These are phyloP conservation scores for Magnolia sinica DNA, from an alignment of 164 flowering plant genomes.

Conservation along the genomic window DNA sequence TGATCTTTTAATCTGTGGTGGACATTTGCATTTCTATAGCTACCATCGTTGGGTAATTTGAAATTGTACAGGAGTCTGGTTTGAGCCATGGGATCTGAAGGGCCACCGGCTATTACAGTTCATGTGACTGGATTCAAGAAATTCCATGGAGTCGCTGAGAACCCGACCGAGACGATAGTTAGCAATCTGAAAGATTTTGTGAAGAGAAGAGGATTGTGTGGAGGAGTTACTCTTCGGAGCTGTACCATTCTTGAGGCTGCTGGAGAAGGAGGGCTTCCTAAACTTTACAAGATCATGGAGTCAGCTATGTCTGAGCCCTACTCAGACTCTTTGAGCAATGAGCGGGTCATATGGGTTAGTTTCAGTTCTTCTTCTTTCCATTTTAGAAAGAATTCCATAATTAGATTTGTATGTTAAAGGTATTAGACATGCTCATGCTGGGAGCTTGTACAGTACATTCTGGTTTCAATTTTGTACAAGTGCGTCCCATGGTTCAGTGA, in stretches of 20 bases:
- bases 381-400: not conserved
- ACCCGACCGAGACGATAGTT: conserved; percentile 47
- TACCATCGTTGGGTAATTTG: not conserved
- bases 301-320: conserved; percentile 17
- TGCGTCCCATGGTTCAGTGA: not conserved
- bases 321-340: conserved; percentile 14
- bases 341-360: conserved; percentile 57
- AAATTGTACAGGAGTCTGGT: not conserved
- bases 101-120: conserved; percentile 34
- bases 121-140: conserved; percentile 63
- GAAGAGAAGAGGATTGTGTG: conserved; percentile 33
- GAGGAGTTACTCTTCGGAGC: conserved; percentile 44
- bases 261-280: conserved; percentile 46
- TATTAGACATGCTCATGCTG: not conserved
- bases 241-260: conserved; percentile 58
- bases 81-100: conserved; percentile 31
- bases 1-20: not conserved
- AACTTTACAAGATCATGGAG: conserved; percentile 40
- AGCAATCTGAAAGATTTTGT: conserved; percentile 36
- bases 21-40: not conserved
- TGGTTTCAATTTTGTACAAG: not conserved
- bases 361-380: not conserved
- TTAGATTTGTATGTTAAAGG: too few species aligned
- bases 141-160: conserved; percentile 49
- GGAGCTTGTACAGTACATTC: not conserved